Percentiles rank a stretch among this genome's conserved stretches.
phyloP scores from a whole-genome alignment of 1,139 yeast genomes.

The Geotrichum restrictum region DNA sequence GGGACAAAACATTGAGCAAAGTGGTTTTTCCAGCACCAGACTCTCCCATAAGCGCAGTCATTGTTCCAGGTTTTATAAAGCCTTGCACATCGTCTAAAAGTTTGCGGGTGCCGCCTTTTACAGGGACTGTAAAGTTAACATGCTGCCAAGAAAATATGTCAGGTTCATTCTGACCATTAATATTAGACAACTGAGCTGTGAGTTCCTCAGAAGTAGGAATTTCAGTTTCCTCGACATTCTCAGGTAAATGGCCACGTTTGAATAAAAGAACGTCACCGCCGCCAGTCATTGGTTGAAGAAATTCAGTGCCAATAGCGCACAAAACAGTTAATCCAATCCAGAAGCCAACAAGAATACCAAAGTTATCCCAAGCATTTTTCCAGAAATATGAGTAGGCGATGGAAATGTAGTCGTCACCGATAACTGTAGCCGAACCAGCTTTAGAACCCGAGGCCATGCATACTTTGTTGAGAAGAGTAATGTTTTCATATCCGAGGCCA shows the following conservation, averaged over 20 bases:
- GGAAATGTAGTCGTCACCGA: constrained; percentile 56
- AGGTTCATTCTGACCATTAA: constrained; percentile 20
- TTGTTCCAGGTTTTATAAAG: constrained; percentile 74
- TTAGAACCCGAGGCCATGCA: constrained; percentile 63
- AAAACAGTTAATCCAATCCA: constrained; percentile 51
- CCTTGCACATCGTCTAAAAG: constrained; percentile 71
- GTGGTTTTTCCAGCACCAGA: constrained; percentile 90
- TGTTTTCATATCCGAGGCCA: constrained; percentile 46
- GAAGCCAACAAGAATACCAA: constrained; percentile 64
- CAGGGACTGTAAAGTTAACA: constrained; percentile 67
- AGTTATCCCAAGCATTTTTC: constrained; percentile 76
- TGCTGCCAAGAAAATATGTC: constrained; percentile 76
- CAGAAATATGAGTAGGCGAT: constrained; percentile 48
- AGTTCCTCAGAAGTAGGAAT: constrained; percentile 45
- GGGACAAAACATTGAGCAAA: too few species aligned
- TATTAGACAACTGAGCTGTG: constrained; percentile 27
- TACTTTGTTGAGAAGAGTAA: constrained; percentile 43
- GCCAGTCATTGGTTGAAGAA: constrained; percentile 69
- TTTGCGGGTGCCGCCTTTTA: constrained; percentile 53
- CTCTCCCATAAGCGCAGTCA: constrained; percentile 81
- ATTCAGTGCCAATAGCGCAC: constrained; percentile 58
- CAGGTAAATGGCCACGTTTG: constrained; percentile 46
- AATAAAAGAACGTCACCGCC: constrained; percentile 78
- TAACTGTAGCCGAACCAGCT: constrained; percentile 53
- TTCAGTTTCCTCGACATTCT: constrained; percentile 36